A percentile compares a stretch with the other conserved stretches of the same genome.
These are phyloP conservation scores for Lineolata rhizophorae DNA, from an alignment of 495 filamentous ascomycete species.

Conservation along the genomic window DNA sequence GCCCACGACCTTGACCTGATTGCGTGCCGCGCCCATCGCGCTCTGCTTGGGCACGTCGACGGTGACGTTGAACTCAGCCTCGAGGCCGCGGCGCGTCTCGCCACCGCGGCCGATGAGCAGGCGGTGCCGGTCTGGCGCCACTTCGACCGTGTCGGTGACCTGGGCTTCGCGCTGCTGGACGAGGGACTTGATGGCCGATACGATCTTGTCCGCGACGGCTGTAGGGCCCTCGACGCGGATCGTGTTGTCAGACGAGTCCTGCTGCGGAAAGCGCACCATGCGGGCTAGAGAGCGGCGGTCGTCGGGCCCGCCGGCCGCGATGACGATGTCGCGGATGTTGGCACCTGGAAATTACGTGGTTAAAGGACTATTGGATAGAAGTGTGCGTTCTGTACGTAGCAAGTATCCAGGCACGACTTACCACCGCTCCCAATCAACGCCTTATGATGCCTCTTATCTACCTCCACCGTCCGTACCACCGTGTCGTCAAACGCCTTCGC, in stretches of 20 bases:
- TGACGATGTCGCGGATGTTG: constrained; percentile 68
- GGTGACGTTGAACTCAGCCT: constrained; percentile 68
- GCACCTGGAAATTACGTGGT: constrained; percentile 38
- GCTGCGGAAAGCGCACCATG: constrained; percentile 75
- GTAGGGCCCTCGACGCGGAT: constrained; percentile 73
- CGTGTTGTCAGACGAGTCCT: constrained; percentile 53
- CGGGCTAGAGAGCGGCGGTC: constrained; percentile 60
- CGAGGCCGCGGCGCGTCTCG: constrained; percentile 62
- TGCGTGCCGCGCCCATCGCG: constrained; percentile 39
- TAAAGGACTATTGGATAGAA: constrained; percentile 4
- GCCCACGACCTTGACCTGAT: constrained; percentile 64
- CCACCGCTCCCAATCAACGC: constrained; percentile 73
- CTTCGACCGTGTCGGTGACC: constrained; percentile 49
- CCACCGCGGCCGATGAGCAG: constrained; percentile 82
- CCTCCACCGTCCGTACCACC: constrained; percentile 56
- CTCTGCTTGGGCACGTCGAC: constrained; percentile 70
- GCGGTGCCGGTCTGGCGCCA: constrained; percentile 72
- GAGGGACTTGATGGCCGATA: constrained; percentile 55
- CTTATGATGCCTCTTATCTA: constrained; percentile 82
- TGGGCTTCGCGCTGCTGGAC: constrained; percentile 63
- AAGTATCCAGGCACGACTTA: no score
- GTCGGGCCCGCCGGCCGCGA: constrained; percentile 70
- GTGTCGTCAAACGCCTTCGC: constrained; percentile 69
- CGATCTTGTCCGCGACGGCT: constrained; percentile 71
- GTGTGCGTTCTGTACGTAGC: no score